Base-by-base conservation (phyloP, 805 yeast species). In the Wickerhamiella australiensis region DNA sequence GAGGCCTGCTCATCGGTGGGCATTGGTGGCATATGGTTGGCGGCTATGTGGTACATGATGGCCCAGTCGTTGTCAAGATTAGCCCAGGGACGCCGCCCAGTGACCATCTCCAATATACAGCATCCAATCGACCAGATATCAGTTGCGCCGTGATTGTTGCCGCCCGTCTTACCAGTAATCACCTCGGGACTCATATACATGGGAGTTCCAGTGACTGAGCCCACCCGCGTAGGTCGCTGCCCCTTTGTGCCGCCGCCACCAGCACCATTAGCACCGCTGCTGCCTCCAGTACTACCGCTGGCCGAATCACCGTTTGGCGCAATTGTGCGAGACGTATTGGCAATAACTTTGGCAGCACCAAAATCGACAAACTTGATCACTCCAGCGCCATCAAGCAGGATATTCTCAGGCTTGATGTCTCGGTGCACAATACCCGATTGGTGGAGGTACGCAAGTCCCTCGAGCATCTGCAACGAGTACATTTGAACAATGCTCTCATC, bases 121-220 rank as follows among this genome's bases (percentile, higher is more conserved):
- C 98, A 92, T 3, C 98, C 98, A 38, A 90, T 69, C 0, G 98
- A 86, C 98, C 98, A 92, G 29, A 92, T 84, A 67, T 92, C 98
- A 51, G 71, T 75, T 2, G 80, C 78, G 2, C 88, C 88, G 55
- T 73, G 76, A n/a, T 52, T 53, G 26, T 50, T 54, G 11, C 58
- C 58, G 1, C 74, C 61, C 1, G 73, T 65, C 5, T 76, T 71
- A 1, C 96, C 96, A 1, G 92, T 85, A 52, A 92, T 85, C 0
- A 85, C 84, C 60, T 92, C 98, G 0, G 98, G 98, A 0, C 97
- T 86, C 97, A 92, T 90, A 67, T 92, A 92, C 96, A 90, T 92
- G 13, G 97, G 97, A 0, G 98, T 92, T 36, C 98, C 98, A 2
- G 94, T 80, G 71, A 83, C 73, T 9, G 57, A 50, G 40, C 55